These are phyloP conservation scores for Priceomyces melissophilus DNA, from an alignment of 805 yeast species.

Conservation along the genomic window DNA sequence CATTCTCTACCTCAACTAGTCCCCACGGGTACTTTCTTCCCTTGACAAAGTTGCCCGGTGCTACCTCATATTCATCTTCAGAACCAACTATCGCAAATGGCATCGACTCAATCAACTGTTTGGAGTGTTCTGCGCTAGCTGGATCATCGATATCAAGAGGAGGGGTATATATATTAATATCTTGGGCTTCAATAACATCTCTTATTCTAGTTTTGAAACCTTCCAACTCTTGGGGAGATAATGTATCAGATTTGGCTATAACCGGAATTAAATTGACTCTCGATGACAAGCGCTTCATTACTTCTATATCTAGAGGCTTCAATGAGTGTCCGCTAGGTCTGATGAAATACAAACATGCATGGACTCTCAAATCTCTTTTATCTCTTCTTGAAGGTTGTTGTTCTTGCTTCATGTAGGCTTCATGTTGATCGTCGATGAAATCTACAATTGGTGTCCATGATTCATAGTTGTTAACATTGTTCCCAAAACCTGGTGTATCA, in stretches of 20 bases:
- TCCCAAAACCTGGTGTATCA: constrained; percentile 95
- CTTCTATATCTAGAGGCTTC: constrained; percentile 82
- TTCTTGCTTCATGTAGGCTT: constrained; percentile 84
- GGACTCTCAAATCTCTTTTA: constrained; percentile 81
- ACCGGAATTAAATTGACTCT: constrained; percentile 87
- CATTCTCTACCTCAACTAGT: constrained; percentile 81
- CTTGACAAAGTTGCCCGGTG: constrained; percentile 60
- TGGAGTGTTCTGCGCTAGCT: constrained; percentile 76
- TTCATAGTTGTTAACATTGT: constrained; percentile 78
- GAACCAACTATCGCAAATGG: constrained; percentile 85
- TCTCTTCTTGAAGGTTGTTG: constrained; percentile 76
- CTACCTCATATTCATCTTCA: constrained; percentile 63
- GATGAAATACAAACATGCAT: constrained; percentile 85
- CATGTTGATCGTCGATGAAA: constrained; percentile 89
- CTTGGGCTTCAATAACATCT: constrained; percentile 79
- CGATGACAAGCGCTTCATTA: constrained; percentile 77
- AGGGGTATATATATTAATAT: constrained; percentile 79
- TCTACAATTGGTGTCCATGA: constrained; percentile 86
- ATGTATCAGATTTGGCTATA: constrained; percentile 84
- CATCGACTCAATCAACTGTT: constrained; percentile 76
- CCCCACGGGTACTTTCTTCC: constrained; percentile 95
- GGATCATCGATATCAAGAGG: constrained; percentile 74
- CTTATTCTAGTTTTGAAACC: constrained; percentile 73
- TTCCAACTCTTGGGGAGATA: constrained; percentile 66
- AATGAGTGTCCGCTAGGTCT: constrained; percentile 89